Percentiles rank a stretch among this genome's conserved stretches.
Conservation (phyloP, 208 protist genomes). For the Acanthamoeba royreba region DNA sequence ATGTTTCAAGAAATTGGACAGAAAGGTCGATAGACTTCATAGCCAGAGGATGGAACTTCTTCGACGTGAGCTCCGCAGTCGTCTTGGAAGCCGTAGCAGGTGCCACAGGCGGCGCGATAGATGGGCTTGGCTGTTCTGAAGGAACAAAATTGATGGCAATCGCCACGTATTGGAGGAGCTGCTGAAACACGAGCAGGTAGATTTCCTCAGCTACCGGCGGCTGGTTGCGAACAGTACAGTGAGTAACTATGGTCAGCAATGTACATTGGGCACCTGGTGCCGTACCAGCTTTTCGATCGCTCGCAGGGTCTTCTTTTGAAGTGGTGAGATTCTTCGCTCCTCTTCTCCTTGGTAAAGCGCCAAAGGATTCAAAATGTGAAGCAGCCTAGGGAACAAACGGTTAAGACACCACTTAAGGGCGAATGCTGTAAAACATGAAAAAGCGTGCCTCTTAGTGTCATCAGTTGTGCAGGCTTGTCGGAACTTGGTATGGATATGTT, state of each 20-base stretch:
- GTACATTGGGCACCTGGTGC: not conserved
- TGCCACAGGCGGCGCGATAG: not conserved
- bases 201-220: not conserved
- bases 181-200: not conserved
- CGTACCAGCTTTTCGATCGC: slow-evolving; percentile 8
- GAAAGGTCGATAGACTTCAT: not conserved
- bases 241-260: not conserved
- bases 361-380: not conserved
- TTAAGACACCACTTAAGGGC: not conserved
- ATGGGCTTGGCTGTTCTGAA: not conserved
- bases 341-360: slow-evolving; percentile 9
- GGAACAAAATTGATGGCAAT: slow-evolving; percentile 22
- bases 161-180: not conserved
- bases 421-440: not conserved
- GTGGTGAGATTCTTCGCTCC: not conserved
- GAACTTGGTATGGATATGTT: slow-evolving; percentile 32
- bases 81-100: no score
- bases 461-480: not conserved
- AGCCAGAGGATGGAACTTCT: slow-evolving; percentile 27
- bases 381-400: not conserved
- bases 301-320: slow-evolving; percentile 1
- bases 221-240: not conserved
- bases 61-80: not conserved
- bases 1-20: not conserved
- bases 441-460: not conserved